These are phyloP conservation scores for Brettanomyces sp. DNA, from an alignment of 805 yeast genomes.

Conservation along the genomic window DNA sequence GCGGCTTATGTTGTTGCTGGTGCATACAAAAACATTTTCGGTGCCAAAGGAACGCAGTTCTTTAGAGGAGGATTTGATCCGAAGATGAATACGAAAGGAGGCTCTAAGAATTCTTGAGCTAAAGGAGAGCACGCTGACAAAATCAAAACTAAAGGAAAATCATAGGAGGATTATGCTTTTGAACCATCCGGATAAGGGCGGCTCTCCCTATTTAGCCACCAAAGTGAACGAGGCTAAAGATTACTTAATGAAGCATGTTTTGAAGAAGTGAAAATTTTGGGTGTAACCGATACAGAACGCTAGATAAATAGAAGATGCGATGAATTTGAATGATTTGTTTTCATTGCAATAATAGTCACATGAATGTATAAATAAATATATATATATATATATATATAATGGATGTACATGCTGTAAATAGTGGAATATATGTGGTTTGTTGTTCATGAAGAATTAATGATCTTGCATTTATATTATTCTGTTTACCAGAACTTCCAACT, in stretches of 20 bases:
- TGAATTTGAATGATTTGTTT: no score
- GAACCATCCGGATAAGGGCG: slow-evolving; percentile 94
- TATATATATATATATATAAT: not conserved
- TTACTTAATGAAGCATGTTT: slow-evolving; percentile 58
- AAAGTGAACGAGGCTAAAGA: slow-evolving; percentile 91
- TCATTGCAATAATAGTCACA: not conserved
- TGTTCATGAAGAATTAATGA: not conserved
- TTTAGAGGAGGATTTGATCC: slow-evolving; percentile 82
- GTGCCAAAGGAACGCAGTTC: slow-evolving; percentile 59
- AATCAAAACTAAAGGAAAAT: slow-evolving; percentile 61
- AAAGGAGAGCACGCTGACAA: slow-evolving; percentile 53
- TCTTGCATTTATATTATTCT: not conserved
- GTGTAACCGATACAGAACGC: no score
- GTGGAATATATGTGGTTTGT: not conserved
- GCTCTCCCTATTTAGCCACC: slow-evolving; percentile 80
- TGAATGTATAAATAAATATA: not conserved
- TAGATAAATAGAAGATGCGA: no score
- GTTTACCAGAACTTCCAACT: slow-evolving; percentile 23
- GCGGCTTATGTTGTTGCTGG: slow-evolving; percentile 60
- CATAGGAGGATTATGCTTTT: slow-evolving; percentile 80
- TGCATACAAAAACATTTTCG: slow-evolving; percentile 51
- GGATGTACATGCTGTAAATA: no score
- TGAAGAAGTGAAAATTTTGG: slow-evolving; percentile 21
- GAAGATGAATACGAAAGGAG: slow-evolving; percentile 82
- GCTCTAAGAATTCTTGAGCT: slow-evolving; percentile 78